Conservation (phyloP, 805 yeast genomes). For the Scheffersomyces lignosus region DNA sequence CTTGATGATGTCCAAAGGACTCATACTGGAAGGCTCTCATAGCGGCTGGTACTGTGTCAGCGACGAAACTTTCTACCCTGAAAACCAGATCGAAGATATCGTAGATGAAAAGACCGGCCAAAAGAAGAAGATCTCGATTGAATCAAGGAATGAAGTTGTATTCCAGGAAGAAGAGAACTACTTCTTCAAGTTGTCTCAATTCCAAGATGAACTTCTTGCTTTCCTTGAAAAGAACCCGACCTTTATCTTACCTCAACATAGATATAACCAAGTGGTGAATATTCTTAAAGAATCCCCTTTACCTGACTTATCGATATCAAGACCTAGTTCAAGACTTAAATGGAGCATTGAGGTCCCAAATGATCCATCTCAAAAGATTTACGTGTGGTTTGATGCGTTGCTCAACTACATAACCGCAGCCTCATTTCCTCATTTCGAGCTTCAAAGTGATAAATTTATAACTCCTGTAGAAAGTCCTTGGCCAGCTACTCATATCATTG, state of each 20-base stretch:
- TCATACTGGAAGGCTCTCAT: constrained; percentile 80
- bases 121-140: constrained; percentile 49
- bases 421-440: constrained; percentile 44
- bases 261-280: constrained; percentile 51
- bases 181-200: constrained; percentile 71
- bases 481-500: constrained; percentile 83
- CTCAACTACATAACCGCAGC: constrained; percentile 77
- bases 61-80: constrained; percentile 94
- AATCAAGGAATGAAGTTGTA: constrained; percentile 73
- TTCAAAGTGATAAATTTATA: constrained; percentile 4
- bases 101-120: constrained; percentile 24
- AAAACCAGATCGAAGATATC: constrained; percentile 58
- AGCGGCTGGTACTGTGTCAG: constrained; percentile 93
- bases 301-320: constrained; percentile 78
- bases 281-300: constrained; percentile 54
- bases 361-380: constrained; percentile 74
- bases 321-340: constrained; percentile 71
- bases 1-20: constrained; percentile 54
- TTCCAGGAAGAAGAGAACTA: constrained; percentile 82
- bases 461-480: constrained; percentile 33
- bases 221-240: constrained; percentile 48
- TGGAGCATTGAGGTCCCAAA: constrained; percentile 94
- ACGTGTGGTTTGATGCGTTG: constrained; percentile 97
- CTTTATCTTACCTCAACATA: constrained; percentile 67
- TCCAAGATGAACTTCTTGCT: constrained; percentile 54